Conservation (phyloP, 768 basidiomycete genomes). For the Solioccasus polychromus region DNA sequence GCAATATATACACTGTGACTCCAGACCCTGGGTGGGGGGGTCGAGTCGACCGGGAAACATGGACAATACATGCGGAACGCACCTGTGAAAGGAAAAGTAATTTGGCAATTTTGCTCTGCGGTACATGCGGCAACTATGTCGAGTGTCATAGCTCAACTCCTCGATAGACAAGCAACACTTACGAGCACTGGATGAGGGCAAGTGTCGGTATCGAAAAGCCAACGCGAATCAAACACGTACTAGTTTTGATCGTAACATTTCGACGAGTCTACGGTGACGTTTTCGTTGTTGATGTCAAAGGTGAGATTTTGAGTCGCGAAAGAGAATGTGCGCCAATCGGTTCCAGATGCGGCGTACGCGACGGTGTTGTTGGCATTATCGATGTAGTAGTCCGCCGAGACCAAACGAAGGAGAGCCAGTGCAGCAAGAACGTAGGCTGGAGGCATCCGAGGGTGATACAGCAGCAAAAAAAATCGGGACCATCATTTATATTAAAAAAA, state of each 20-base stretch:
- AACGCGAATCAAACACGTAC: neutral
- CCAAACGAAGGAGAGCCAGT: constrained; percentile 2
- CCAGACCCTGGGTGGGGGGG: constrained; percentile 12
- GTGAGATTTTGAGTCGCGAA: constrained; percentile 4
- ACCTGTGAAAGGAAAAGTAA: constrained; percentile 18
- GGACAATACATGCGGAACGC: neutral
- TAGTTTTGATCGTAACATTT: constrained; percentile 15
- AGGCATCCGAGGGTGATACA: no score
- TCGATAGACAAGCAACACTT: neutral
- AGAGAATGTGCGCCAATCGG: constrained; percentile 4
- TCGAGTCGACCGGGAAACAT: neutral
- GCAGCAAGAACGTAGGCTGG: no score
- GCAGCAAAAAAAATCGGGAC: no score
- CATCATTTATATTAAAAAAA: no score
- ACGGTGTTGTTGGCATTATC: constrained; percentile 13
- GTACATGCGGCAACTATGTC: constrained; percentile 10
- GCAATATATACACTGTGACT: constrained; percentile 10
- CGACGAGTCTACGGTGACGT: constrained; percentile 7
- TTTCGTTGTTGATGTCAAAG: constrained; percentile 1
- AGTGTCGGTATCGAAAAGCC: neutral
- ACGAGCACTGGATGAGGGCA: constrained; percentile 8
- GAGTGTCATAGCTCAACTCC: neutral
- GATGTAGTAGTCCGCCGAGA: constrained; percentile 13
- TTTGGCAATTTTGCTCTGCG: neutral
- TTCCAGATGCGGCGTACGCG: neutral